Evolutionary conservation across 331 rosid species (phyloP), one percentile per base, ranked within the genome.

Genomic region (Ulmus americana): DNA sequence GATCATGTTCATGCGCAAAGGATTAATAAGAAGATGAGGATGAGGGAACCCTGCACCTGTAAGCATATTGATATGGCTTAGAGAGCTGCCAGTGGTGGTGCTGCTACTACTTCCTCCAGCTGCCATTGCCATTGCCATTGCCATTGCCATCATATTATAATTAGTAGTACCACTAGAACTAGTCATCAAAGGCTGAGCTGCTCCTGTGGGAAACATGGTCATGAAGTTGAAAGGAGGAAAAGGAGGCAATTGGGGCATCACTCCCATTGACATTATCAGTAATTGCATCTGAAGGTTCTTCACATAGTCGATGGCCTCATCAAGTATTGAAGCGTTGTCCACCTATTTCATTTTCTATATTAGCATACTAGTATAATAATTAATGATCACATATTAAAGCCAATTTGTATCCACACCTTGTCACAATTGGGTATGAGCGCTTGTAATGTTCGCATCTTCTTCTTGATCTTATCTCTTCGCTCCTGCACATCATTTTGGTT

Each of bases 351-450:
- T 28, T 2, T 28, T 28, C 35, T 28, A 28, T 28, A 28, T 28
- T 28, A 28, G 35, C 2, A 28, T 28, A 28, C 35, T 28, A 1
- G 35, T 28, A 28, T 28, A 28, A 28, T 53, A 38, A 7, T 53
- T 16, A 7, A 20, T 53, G 1, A 15, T 15, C 0, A 6, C 10
- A 6, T 14, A 28, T 28, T 28, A 13, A 52, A 11, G 39, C 38
- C 1, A 35, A 45, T 15, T 51, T 1, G 20, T 11, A 42, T 45
- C 35, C 48, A 12, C 7, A 85, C 91, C 88, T 81, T 81, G 4
- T 79, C 64, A 80, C 85, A 86, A 67, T 81, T 78, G 39, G 92
- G 92, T 74, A 86, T 73, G 67, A 86, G 85, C 10, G 75, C 74
- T 67, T 79, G 70, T 51, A 86, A 58, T 42, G 57, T 59, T 5